Conservation (phyloP, 176 grass and related monocot species). For the Thinopyrum elongatum region DNA sequence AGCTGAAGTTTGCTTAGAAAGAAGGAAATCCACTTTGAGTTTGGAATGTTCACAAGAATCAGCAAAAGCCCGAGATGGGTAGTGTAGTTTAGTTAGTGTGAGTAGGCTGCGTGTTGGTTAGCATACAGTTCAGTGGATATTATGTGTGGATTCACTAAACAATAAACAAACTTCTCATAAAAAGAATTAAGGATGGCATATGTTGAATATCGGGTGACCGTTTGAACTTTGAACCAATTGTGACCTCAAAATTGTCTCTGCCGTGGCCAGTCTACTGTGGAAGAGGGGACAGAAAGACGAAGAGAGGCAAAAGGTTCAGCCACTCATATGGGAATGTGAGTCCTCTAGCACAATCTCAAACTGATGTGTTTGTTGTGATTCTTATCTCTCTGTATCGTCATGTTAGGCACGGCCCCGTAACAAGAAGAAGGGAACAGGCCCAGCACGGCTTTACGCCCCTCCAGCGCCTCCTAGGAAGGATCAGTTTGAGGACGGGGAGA, state of each 20-base stretch:
- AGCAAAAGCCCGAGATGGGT: neutral
- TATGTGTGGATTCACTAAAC: neutral
- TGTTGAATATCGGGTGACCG: neutral
- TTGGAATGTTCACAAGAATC: neutral
- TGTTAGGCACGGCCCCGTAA: constrained; percentile 52
- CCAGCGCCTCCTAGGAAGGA: constrained; percentile 67
- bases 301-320: constrained; percentile 72
- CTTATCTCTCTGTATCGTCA: constrained; percentile 2
- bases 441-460: constrained; percentile 38
- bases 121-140: neutral
- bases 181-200: neutral
- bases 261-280: constrained; percentile 59
- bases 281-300: constrained; percentile 76
- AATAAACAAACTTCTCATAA: neutral
- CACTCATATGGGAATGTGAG: constrained; percentile 80
- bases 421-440: constrained; percentile 79
- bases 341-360: neutral
- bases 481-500: constrained; percentile 63
- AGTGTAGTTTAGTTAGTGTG: neutral
- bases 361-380: neutral
- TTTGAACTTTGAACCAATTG: neutral
- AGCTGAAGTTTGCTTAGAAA: neutral
- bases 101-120: neutral
- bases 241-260: constrained; percentile 9
- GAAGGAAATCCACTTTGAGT: neutral